phyloP scores from a whole-genome alignment of 108 stramenopile species.

The Cyclostephanos tholiformis region DNA sequence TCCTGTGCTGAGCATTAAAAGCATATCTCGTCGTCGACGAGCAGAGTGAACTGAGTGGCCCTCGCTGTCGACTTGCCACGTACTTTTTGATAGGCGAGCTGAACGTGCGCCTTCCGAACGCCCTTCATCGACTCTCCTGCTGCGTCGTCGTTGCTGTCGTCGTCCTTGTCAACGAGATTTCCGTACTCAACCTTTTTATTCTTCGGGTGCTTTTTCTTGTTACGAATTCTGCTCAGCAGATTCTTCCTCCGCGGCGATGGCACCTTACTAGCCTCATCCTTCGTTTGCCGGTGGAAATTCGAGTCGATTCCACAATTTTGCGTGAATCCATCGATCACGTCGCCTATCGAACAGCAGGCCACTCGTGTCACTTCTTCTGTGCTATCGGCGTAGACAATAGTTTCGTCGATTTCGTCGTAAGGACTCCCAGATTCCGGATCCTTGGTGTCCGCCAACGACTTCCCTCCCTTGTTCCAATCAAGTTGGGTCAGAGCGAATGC shows the following conservation, averaged over 20 bases:
- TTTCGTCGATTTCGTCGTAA: slow-evolving; percentile 30
- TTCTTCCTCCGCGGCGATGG: slow-evolving; percentile 37
- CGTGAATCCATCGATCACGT: slow-evolving; percentile 35
- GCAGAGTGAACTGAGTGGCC: slow-evolving; percentile 23
- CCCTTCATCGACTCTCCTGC: slow-evolving; percentile 26
- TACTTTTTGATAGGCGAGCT: slow-evolving; percentile 28
- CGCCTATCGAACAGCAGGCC: slow-evolving; percentile 25
- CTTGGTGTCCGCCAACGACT: slow-evolving; percentile 11
- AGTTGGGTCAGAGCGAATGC: slow-evolving; percentile 36
- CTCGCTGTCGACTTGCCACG: slow-evolving; percentile 19
- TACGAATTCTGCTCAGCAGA: slow-evolving; percentile 26
- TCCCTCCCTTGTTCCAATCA: slow-evolving; percentile 7
- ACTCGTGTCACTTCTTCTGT: slow-evolving; percentile 22
- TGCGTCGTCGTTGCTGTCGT: slow-evolving; percentile 18
- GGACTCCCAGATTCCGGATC: slow-evolving; percentile 21
- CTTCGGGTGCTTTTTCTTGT: slow-evolving; percentile 22
- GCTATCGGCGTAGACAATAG: slow-evolving; percentile 36
- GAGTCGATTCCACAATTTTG: slow-evolving; percentile 17
- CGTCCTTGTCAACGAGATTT: slow-evolving; percentile 31
- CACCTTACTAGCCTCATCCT: slow-evolving; percentile 28
- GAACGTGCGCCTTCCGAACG: slow-evolving; percentile 35
- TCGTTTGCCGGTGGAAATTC: slow-evolving; percentile 20
- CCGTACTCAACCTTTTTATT: slow-evolving; percentile 28
- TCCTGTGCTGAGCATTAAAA: slow-evolving; percentile 1
- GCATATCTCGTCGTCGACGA: slow-evolving; percentile 18